Percentiles rank a stretch among this genome's conserved stretches.
These are phyloP conservation scores for Pleomassaria siparia DNA, from an alignment of 2,329 filamentous ascomycete genomes.

Conservation along the genomic window DNA sequence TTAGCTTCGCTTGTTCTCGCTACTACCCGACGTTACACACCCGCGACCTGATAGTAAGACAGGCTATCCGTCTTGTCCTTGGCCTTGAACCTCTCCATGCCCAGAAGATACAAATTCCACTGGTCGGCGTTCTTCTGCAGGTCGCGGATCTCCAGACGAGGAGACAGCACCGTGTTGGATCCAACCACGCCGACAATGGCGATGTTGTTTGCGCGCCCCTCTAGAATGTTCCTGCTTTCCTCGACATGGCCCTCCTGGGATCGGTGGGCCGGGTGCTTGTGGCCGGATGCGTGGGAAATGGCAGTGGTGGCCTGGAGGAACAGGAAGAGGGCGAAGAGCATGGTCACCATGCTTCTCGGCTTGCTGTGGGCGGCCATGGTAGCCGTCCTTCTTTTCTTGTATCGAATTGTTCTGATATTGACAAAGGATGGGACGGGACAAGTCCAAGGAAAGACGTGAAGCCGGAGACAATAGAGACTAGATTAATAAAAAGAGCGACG, in stretches of 20 bases:
- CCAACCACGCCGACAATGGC: slow-evolving; percentile 33
- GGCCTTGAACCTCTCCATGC: slow-evolving; percentile 70
- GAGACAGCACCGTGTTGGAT: slow-evolving; percentile 27
- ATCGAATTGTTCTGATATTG: slow-evolving; percentile 8
- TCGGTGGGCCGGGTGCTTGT: slow-evolving; percentile 17
- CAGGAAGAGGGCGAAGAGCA: slow-evolving; percentile 35
- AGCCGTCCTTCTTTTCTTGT: slow-evolving; percentile 2
- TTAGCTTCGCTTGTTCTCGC: not conserved
- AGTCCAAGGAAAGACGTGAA: slow-evolving; percentile 8
- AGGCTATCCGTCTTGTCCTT: slow-evolving; percentile 64
- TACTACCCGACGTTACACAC: slow-evolving; percentile 46
- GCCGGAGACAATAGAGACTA: slow-evolving; percentile 11
- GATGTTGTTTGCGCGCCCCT: slow-evolving; percentile 25
- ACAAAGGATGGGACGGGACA: slow-evolving; percentile 6
- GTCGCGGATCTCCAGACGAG: slow-evolving; percentile 67
- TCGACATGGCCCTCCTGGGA: slow-evolving; percentile 27
- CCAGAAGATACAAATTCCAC: slow-evolving; percentile 77
- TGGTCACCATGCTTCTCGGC: slow-evolving; percentile 34
- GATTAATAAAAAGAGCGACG: slow-evolving; percentile 14
- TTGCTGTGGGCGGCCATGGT: slow-evolving; percentile 41
- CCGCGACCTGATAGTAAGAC: slow-evolving; percentile 78
- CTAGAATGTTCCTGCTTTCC: slow-evolving; percentile 22
- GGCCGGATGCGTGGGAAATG: slow-evolving; percentile 27
- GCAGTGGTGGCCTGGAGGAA: slow-evolving; percentile 36
- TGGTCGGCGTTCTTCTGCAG: slow-evolving; percentile 63